Percentiles rank a stretch among this genome's conserved stretches.
Evolutionary conservation across 1,284 basidiomycete species (phyloP).

Genomic region (Ustilago loliicola): DNA sequence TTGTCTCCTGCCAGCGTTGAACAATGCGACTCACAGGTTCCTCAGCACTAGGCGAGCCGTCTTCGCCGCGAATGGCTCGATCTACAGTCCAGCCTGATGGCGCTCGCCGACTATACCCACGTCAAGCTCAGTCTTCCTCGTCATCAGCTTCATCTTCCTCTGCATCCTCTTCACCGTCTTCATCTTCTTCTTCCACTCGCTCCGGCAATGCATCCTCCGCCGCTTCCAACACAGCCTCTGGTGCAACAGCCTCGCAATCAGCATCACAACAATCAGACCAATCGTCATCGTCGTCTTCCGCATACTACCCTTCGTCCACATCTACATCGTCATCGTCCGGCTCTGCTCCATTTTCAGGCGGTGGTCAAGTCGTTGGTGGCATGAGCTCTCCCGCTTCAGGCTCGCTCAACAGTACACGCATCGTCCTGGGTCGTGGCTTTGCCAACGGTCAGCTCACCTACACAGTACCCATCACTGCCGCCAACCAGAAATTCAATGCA

Average conservation of each 20-base stretch:
- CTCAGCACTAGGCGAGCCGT: not conserved
- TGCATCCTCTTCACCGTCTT: slow-evolving; percentile 5
- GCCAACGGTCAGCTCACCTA: slow-evolving; percentile 59
- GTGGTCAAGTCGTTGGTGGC: slow-evolving; percentile 1
- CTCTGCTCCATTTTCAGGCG: slow-evolving; percentile 2
- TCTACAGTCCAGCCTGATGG: slow-evolving; percentile 1
- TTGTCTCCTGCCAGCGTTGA: not conserved
- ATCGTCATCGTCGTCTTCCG: slow-evolving; percentile 7
- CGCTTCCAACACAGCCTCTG: slow-evolving; percentile 12
- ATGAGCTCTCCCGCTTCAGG: slow-evolving; percentile 40
- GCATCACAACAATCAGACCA: slow-evolving; percentile 5
- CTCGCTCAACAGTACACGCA: slow-evolving; percentile 50
- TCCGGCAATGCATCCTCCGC: slow-evolving; percentile 11
- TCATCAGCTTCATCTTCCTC: slow-evolving; percentile 11
- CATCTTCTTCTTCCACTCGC: slow-evolving; percentile 6
- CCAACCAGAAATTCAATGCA: slow-evolving; percentile 50
- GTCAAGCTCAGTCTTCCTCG: slow-evolving; percentile 30
- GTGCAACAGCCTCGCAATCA: slow-evolving; percentile 4
- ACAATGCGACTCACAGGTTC: slow-evolving; percentile 22
- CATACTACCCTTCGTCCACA: slow-evolving; percentile 2
- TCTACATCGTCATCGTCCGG: slow-evolving; percentile 11
- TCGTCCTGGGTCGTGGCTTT: slow-evolving; percentile 52
- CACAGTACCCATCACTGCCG: slow-evolving; percentile 52
- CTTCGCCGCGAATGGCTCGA: slow-evolving; percentile 11
- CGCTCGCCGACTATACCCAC: slow-evolving; percentile 4